Base-by-base conservation (phyloP, 208 protist species). In the Crithidia bombi region DNA sequence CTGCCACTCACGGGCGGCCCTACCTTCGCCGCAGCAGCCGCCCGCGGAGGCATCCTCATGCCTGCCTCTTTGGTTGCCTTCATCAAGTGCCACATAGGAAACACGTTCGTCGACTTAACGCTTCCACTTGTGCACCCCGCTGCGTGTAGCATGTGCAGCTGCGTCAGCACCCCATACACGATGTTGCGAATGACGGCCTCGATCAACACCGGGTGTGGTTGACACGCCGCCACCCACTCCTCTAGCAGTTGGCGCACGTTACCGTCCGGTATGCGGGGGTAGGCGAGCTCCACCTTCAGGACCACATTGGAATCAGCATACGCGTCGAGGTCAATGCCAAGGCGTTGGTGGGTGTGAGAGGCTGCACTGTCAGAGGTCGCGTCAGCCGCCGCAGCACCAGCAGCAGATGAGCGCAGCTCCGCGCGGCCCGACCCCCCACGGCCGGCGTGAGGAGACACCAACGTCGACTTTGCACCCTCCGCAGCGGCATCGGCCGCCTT, bases 91-190 rank as follows among this genome's bases (percentile, higher is more conserved):
- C 77, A 62, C 26, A 78, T 35, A 11, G 84, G 69, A 57, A 94
- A 94, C 43, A 92, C 64, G 46, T 94, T 94, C 12, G 86, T 89
- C 43, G 82, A 73, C 59, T 90, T 90, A 19, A 94, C 75, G 55
- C 81, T 85, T 32, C 89, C 86, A 55, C 91, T 87, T 4, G 76
- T 79, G 49, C 55, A 61, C 14, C 89, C 89, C 19, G 64, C 41
- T 3, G 55, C 61, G 55, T 94, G 89, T 52, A 94, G 75, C 2
- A 66, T 63, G 4, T 59, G 61, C 52, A 94, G 69, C 23, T 82
- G 85, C 49, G 75, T 51, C 25, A 94, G 78, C 30, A 92, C 84
- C 26, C 57, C 46, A 56, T 65, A 72, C 12, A 94, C 75, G 36
- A 91, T 83, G 61, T 87, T 86, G 21, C 89, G 86, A 36, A 94